Percentiles rank a stretch among this genome's conserved stretches.
These are phyloP conservation scores for Saccharomycopsis amapae DNA, from an alignment of 805 yeast species.

Conservation along the genomic window DNA sequence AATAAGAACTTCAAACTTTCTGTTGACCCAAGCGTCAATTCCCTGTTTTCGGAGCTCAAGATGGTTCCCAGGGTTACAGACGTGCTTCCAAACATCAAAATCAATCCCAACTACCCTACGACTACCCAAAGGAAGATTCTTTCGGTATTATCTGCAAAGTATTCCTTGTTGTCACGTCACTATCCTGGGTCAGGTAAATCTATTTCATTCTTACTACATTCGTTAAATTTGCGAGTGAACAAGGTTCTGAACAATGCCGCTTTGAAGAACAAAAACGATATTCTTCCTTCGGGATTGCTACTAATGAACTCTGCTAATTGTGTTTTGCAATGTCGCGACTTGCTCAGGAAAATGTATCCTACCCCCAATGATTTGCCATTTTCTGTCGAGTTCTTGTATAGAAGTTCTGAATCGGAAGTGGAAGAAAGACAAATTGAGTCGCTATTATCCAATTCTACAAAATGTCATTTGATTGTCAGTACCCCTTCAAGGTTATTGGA, in stretches of 20 bases:
- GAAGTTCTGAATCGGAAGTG: neutral
- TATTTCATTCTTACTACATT: constrained; percentile 5
- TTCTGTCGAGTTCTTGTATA: neutral
- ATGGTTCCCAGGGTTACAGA: neutral
- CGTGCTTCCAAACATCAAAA: neutral
- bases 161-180: neutral
- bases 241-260: neutral
- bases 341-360: neutral
- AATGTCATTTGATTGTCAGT: constrained; percentile 5
- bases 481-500: constrained; percentile 10
- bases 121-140: constrained; percentile 5
- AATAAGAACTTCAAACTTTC: too few relatives aligned
- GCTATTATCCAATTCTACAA: neutral
- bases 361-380: neutral
- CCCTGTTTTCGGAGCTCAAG: neutral
- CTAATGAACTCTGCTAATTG: constrained; percentile 2
- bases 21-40: too few relatives aligned
- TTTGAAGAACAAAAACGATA: neutral
- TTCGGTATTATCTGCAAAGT: neutral
- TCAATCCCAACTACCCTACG: constrained; percentile 9
- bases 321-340: neutral
- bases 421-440: neutral
- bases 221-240: neutral
- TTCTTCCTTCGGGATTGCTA: constrained; percentile 2
- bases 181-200: constrained; percentile 8